Conservation (phyloP, 305 asterid genomes). For the Solanum hybrid region DNA sequence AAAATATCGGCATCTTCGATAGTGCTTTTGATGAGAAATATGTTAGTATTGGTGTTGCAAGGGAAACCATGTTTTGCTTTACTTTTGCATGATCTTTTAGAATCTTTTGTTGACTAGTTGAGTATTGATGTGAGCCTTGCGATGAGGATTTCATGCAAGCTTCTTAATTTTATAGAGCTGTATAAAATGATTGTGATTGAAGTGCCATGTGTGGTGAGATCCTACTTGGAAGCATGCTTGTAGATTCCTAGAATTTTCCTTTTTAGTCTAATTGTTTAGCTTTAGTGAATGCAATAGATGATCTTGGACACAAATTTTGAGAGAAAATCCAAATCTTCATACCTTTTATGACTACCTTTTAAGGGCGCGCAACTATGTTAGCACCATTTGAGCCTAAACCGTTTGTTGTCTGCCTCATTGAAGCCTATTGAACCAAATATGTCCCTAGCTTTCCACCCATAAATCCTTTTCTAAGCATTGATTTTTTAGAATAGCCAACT, state of each 20-base stretch:
- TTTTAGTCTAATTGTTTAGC: not conserved
- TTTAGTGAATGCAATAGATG: not conserved
- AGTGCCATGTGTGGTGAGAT: not conserved
- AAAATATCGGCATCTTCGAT: not conserved
- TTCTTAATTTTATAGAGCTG: not conserved
- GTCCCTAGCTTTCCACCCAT: not conserved
- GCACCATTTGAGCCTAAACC: not conserved
- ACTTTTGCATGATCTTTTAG: not conserved
- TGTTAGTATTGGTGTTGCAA: not conserved
- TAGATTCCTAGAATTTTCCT: not conserved
- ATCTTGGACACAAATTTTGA: not conserved
- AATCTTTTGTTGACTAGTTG: not conserved
- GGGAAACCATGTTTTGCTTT: not conserved
- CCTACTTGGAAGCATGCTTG: not conserved
- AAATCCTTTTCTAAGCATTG: not conserved
- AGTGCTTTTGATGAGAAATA: not conserved
- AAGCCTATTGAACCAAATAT: not conserved
- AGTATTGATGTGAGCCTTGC: not conserved
- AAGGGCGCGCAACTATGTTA: not conserved
- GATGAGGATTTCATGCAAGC: not conserved
- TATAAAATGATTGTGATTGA: not conserved
- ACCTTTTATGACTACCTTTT: not conserved
- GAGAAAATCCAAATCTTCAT: not conserved
- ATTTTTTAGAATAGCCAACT: not conserved
- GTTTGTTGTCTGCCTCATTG: not conserved